Percentiles rank a stretch among this genome's conserved stretches.
phyloP scores from a whole-genome alignment of 768 basidiomycete genomes.

The Suillus bovinus region DNA sequence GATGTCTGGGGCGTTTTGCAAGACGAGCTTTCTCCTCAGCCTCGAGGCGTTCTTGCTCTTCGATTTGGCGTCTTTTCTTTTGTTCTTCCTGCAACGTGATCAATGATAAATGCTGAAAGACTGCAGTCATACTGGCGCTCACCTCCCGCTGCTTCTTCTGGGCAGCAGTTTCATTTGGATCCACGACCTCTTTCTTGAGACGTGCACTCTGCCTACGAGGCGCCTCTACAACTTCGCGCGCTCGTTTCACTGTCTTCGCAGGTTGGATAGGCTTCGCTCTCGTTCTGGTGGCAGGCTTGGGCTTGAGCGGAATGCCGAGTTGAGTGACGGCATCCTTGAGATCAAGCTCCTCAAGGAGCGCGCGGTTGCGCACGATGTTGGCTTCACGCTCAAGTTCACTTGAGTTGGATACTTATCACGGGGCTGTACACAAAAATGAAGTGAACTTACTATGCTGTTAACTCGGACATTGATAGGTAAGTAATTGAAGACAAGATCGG shows the following conservation, averaged over 20 bases:
- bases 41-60: slow-evolving; percentile 61
- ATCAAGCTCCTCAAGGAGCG: slow-evolving; percentile 70
- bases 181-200: slow-evolving; percentile 46
- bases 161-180: slow-evolving; percentile 65
- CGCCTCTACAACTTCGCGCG: slow-evolving; percentile 37
- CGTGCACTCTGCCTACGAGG: slow-evolving; percentile 72
- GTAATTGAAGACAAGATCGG: too few species aligned
- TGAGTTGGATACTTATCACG: slow-evolving; percentile 3
- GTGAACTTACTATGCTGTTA: slow-evolving; percentile 53
- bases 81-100: slow-evolving; percentile 43
- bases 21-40: slow-evolving; percentile 62
- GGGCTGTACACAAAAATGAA: neutral
- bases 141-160: slow-evolving; percentile 71
- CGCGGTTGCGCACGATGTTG: slow-evolving; percentile 81
- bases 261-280: slow-evolving; percentile 66
- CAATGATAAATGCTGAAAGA: neutral
- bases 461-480: slow-evolving; percentile 35
- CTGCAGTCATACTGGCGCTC: slow-evolving; percentile 16
- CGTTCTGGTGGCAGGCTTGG: slow-evolving; percentile 36
- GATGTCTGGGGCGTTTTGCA: slow-evolving; percentile 68
- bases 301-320: slow-evolving; percentile 46
- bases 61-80: slow-evolving; percentile 48
- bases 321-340: slow-evolving; percentile 55
- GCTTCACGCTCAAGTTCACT: slow-evolving; percentile 76
- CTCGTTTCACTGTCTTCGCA: slow-evolving; percentile 53